A percentile compares a stretch with the other conserved stretches of the same genome.
phyloP scores from a whole-genome alignment of 2,329 filamentous ascomycete genomes.

The Mycosphaerella sp. region DNA sequence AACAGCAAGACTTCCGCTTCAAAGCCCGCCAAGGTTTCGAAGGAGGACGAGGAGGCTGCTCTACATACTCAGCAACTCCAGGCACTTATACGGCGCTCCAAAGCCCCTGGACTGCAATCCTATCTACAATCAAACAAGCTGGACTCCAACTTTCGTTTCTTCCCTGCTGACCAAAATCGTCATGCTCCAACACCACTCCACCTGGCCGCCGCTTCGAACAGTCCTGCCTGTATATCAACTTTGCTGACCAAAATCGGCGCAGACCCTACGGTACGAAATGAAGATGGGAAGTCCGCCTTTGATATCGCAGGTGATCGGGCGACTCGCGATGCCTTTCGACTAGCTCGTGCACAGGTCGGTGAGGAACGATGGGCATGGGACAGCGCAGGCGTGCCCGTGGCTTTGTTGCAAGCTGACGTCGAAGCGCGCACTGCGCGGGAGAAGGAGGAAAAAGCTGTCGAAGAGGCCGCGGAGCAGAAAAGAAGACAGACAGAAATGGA shows the following conservation, averaged over 20 bases:
- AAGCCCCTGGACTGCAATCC: conserved; percentile 75
- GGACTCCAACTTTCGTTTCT: conserved; percentile 65
- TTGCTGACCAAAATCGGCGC: conserved; percentile 69
- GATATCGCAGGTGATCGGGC: conserved; percentile 78
- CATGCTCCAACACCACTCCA: conserved; percentile 82
- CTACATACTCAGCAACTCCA: conserved; percentile 87
- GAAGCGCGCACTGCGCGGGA: conserved; percentile 65
- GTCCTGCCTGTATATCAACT: conserved; percentile 67
- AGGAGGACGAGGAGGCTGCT: conserved; percentile 75
- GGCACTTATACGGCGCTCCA: conserved; percentile 79
- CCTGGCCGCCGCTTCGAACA: conserved; percentile 75
- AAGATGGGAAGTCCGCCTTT: conserved; percentile 77
- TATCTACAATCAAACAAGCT: conserved; percentile 76
- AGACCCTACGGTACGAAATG: conserved; percentile 64
- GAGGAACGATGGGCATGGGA: conserved; percentile 76
- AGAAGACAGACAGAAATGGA: conserved; percentile 70
- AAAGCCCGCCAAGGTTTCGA: conserved; percentile 60
- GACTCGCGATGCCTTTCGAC: conserved; percentile 85
- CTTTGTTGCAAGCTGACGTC: conserved; percentile 65
- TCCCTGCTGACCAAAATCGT: conserved; percentile 63
- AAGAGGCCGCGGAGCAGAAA: conserved; percentile 55
- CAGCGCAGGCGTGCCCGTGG: conserved; percentile 62
- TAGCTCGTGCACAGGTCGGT: conserved; percentile 76
- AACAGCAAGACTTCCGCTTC: conserved; percentile 46
- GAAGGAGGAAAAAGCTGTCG: conserved; percentile 59